Conservation (phyloP, 352 stramenopile species). For the Phytophthora sp. region DNA sequence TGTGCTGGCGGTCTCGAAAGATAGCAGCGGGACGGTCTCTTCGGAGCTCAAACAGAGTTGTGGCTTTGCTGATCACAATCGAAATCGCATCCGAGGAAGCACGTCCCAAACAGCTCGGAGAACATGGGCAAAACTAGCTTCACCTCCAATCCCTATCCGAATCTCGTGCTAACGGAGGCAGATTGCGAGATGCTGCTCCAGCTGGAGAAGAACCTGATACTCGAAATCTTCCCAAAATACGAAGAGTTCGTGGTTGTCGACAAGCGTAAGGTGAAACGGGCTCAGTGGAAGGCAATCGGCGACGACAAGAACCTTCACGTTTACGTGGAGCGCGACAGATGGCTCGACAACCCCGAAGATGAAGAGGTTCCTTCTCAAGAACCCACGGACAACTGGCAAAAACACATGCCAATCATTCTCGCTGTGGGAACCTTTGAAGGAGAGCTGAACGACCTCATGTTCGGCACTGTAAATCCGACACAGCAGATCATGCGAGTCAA, state of each 20-base stretch:
- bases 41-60: conserved; percentile 6
- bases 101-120: neutral
- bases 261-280: conserved; percentile 23
- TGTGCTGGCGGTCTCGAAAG: neutral
- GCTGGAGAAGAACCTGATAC: conserved; percentile 29
- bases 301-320: conserved; percentile 37
- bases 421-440: conserved; percentile 51
- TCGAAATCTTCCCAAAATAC: conserved; percentile 36
- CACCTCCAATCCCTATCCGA: conserved; percentile 37
- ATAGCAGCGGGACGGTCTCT: neutral
- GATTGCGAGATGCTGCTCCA: conserved; percentile 31
- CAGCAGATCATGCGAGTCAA: conserved; percentile 58
- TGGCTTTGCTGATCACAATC: conserved; percentile 20
- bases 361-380: conserved; percentile 11
- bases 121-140: conserved; percentile 32
- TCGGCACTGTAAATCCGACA: conserved; percentile 49
- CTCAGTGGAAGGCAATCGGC: conserved; percentile 35
- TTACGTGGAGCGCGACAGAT: conserved; percentile 34
- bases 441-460: conserved; percentile 67
- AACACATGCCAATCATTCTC: conserved; percentile 48
- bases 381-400: conserved; percentile 20
- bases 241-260: conserved; percentile 33
- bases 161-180: conserved; percentile 17
- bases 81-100: conserved; percentile 7
- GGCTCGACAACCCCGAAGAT: conserved; percentile 3